A percentile compares a stretch with the other conserved stretches of the same genome.
Conservation (phyloP, 805 yeast genomes). For the Lipomyces yamadae region DNA sequence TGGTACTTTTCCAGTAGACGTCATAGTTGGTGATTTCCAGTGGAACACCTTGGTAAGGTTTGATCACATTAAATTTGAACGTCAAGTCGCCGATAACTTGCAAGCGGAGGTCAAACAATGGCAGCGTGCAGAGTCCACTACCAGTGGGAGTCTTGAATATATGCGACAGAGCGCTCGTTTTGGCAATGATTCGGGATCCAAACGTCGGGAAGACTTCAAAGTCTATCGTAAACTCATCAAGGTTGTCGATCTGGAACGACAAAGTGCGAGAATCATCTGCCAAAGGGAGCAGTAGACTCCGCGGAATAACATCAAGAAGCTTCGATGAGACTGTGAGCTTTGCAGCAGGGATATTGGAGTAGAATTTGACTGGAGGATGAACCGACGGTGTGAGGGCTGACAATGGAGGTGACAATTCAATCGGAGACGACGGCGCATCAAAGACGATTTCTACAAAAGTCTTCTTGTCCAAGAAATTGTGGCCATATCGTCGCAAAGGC, state of each 20-base stretch:
- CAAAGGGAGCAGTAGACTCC: conserved; percentile 80
- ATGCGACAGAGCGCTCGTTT: conserved; percentile 75
- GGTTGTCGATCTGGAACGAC: conserved; percentile 54
- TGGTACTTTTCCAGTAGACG: conserved; percentile 95
- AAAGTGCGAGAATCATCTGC: conserved; percentile 68
- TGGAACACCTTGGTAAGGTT: conserved; percentile 84
- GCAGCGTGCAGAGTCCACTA: conserved; percentile 54
- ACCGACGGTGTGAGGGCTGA: not conserved
- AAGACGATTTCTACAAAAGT: conserved; percentile 79
- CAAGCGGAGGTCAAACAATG: conserved; percentile 79
- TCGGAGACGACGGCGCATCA: conserved; percentile 48
- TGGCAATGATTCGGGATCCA: conserved; percentile 90
- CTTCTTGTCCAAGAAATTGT: conserved; percentile 89
- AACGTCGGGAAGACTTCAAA: conserved; percentile 88
- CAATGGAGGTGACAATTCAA: conserved; percentile 41
- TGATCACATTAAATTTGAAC: conserved; percentile 79
- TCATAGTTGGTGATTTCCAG: conserved; percentile 90
- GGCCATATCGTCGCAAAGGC: conserved; percentile 93
- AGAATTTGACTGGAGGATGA: conserved; percentile 52
- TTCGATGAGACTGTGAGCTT: conserved; percentile 76
- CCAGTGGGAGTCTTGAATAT: conserved; percentile 50
- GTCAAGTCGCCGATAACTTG: conserved; percentile 79
- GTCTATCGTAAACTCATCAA: conserved; percentile 42
- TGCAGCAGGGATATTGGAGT: conserved; percentile 51
- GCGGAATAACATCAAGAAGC: conserved; percentile 80